These are phyloP conservation scores for Inosperma sp. DNA, from an alignment of 768 basidiomycete genomes.

Conservation along the genomic window DNA sequence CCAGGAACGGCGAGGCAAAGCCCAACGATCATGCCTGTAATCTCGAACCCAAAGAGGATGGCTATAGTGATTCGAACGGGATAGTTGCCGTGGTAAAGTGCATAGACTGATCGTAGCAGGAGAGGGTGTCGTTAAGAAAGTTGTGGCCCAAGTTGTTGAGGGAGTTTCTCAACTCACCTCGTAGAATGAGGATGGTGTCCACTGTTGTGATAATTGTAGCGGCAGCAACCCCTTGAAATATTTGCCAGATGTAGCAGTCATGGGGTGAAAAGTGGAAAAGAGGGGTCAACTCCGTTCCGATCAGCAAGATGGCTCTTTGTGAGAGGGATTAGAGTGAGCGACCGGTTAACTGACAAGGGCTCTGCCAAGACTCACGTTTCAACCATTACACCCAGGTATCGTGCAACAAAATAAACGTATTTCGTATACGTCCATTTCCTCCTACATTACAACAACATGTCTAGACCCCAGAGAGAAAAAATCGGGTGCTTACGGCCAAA, in stretches of 20 bases:
- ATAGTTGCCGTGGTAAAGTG: constrained; percentile 36
- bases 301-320: constrained; percentile 30
- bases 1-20: constrained; percentile 27
- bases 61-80: constrained; percentile 25
- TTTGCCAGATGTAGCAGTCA: constrained; percentile 42
- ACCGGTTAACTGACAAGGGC: neutral
- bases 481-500: constrained; percentile 37
- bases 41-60: constrained; percentile 26
- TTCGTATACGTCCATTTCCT: constrained; percentile 33
- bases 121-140: neutral
- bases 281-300: constrained; percentile 34
- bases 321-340: neutral
- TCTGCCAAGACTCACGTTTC: constrained; percentile 38
- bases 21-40: constrained; percentile 29
- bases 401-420: constrained; percentile 33
- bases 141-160: no score
- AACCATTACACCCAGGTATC: constrained; percentile 35
- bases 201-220: constrained; percentile 27
- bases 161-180: no score
- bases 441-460: neutral
- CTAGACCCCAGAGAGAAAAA: neutral
- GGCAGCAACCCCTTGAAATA: constrained; percentile 37
- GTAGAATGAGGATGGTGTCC: constrained; percentile 38
- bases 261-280: constrained; percentile 34
- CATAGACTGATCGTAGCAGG: constrained; percentile 37